phyloP scores from a whole-genome alignment of 768 basidiomycete genomes.

The Macrolepiota dolichaula region DNA sequence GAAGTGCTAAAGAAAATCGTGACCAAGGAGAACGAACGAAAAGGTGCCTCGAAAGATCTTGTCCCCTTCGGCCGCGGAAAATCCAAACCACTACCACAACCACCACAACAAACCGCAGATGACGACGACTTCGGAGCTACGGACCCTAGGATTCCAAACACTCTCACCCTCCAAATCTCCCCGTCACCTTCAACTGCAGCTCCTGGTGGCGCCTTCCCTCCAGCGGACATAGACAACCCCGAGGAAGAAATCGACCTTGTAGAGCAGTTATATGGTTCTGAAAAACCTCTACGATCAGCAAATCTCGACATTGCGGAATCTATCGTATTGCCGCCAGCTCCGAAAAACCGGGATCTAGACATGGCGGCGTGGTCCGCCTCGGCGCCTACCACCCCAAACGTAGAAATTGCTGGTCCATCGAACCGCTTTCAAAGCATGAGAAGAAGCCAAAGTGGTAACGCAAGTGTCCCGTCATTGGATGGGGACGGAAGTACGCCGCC shows the following conservation, averaged over 20 bases:
- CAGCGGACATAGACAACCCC: constrained; percentile 32
- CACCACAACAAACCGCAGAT: constrained; percentile 20
- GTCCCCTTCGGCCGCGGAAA: constrained; percentile 34
- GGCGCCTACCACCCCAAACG: constrained; percentile 31
- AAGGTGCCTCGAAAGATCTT: constrained; percentile 56
- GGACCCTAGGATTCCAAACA: neutral
- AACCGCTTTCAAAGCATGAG: neutral
- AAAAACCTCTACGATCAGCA: constrained; percentile 66
- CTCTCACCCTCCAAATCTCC: neutral
- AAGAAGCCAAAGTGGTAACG: neutral
- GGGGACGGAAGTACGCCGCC: neutral
- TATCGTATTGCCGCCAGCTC: constrained; percentile 75
- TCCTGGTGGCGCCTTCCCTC: constrained; percentile 19
- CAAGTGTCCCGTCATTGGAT: neutral
- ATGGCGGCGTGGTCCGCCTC: constrained; percentile 71
- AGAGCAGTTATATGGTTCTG: constrained; percentile 88
- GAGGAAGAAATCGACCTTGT: constrained; percentile 92
- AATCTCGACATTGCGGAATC: constrained; percentile 81
- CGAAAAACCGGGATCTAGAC: constrained; percentile 88
- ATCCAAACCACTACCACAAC: constrained; percentile 18
- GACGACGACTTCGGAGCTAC: constrained; percentile 23
- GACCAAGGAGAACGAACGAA: constrained; percentile 57
- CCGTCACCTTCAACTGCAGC: constrained; percentile 16
- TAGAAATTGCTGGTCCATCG: constrained; percentile 15
- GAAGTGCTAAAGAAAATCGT: constrained; percentile 81